Evolutionary conservation across 208 protist species (phyloP), one percentile per base, ranked within the genome.

Genomic region (Leishmania lainsoni): DNA sequence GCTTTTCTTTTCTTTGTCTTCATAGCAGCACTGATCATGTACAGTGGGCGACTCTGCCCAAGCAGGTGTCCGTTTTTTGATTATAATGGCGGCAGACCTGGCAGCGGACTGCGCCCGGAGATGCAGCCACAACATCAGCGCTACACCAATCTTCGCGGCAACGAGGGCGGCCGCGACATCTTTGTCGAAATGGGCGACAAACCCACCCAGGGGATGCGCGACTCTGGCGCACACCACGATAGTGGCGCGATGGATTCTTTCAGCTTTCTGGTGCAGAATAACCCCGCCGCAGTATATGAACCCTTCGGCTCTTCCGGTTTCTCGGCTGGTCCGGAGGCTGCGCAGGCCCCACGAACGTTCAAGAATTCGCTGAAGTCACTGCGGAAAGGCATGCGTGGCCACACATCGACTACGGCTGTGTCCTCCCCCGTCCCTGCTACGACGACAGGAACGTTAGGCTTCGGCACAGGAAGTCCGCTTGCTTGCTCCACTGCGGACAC

Each of bases 341-440:
- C 61, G 17, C 17, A 45, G 3, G 52, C n/a, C 16, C 48, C 61
- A 14, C 48, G 17, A 45, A 48, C 32, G 20, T 65, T 49, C 20
- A 76, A 80, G 76, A 80, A 70, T 32, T 80, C 76, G 32, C 20
- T 84, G 8, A 75, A 76, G 75, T n/a, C 68, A 14, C 48, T 80
- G 58, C 81, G 81, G 20, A 84, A 80, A 48, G 70, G 52, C 45
- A 75, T 65, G 51, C 48, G 76, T 58, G 76, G 70, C 1, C 69
- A n/a, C 17, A 52, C 52, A 4, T n/a, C 63, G 26, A 16, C 51
- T 16, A 20, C 12, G 5, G 9, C 51, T 3, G 32, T n/a, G 49
- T 3, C 49, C 32, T n/a, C 45, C 14, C 22, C 29, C n/a, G 8
- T 10, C 49, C n/a, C n/a, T 22, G 29, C 3, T 12, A 42, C 48